Evolutionary conservation across 805 yeast genomes (phyloP), one percentile per base, ranked within the genome.

Genomic region (Kuraishia capsulata): DNA sequence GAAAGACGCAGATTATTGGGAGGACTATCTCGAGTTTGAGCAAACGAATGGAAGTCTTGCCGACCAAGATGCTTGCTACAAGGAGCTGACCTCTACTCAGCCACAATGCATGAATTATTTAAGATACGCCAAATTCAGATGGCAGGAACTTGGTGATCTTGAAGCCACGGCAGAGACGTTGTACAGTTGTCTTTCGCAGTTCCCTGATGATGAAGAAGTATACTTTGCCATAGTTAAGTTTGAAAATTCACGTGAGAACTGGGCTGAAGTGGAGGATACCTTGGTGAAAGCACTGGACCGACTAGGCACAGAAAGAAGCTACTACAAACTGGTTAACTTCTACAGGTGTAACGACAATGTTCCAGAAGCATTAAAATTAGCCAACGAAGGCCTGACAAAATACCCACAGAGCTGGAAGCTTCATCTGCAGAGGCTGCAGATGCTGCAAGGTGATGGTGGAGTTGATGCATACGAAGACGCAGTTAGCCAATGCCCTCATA

Each of bases 221-320:
- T 80, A 87, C 85, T 60, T 81, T 36, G 90, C 90, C 0, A 67
- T 79, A n/a, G 64, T 81, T 19, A 81, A 84, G 45, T 56, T 87
- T 25, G 84, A 83, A 40, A 59, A 62, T 19, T 36, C 21, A 14
- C 65, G 65, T 18, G 57, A 63, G 4, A 56, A 59, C 4, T 51
- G 69, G 24, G 53, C 55, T 0, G 47, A 53, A 11, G 76, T 73
- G 0, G 40, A 56, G 3, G 46, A 48, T 9, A 40, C 71, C 28
- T 67, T 68, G 39, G 54, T 53, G 1, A 45, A 53, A 3, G 80
- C 81, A 23, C 38, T 1, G 43, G 48, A 9, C 50, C 59, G 21
- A 56, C 68, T 0, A 16, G 54, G 60, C 1, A 58, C 72, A 4
- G 71, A 73, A 17, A 57, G 78, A 38, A 54, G 81, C 1, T 82